Evolutionary conservation across 148 eudicot genomes (phyloP).

Genomic region (Oxyria digyna): DNA sequence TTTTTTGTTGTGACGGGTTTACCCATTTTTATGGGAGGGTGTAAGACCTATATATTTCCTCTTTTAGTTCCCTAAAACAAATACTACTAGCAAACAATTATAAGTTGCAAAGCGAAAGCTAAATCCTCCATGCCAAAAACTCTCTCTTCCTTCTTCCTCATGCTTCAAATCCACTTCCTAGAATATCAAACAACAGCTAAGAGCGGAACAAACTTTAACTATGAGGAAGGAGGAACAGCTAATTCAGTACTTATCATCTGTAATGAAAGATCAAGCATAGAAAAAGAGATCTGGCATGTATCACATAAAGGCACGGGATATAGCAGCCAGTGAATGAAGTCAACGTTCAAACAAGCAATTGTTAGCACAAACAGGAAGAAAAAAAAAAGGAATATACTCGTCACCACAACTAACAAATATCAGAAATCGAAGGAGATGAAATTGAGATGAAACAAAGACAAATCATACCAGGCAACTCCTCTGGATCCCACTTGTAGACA

Average conservation of each 20-base stretch:
- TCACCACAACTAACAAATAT: not conserved
- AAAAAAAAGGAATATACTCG: not conserved
- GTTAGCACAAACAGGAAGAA: not conserved
- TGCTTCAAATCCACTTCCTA: not conserved
- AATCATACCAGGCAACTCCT: conserved; percentile 66
- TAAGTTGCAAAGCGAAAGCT: not conserved
- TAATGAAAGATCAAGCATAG: not conserved
- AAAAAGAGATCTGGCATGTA: not conserved
- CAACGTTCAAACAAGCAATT: conserved; percentile 1
- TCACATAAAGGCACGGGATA: not conserved
- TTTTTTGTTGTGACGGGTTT: too few species aligned
- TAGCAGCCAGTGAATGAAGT: not conserved
- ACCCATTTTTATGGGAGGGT: too few species aligned
- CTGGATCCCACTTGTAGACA: conserved; percentile 83
- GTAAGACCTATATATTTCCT: too few species aligned
- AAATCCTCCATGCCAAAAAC: not conserved
- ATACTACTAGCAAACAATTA: not conserved
- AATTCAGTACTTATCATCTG: not conserved
- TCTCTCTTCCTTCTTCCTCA: not conserved
- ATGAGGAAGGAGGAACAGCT: not conserved
- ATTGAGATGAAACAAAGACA: not conserved
- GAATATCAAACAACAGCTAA: not conserved
- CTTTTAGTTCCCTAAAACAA: too few species aligned
- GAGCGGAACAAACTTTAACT: not conserved
- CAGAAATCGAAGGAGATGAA: not conserved